phyloP scores from a whole-genome alignment of 805 yeast species.

The Komagataella kurtzmanii region DNA sequence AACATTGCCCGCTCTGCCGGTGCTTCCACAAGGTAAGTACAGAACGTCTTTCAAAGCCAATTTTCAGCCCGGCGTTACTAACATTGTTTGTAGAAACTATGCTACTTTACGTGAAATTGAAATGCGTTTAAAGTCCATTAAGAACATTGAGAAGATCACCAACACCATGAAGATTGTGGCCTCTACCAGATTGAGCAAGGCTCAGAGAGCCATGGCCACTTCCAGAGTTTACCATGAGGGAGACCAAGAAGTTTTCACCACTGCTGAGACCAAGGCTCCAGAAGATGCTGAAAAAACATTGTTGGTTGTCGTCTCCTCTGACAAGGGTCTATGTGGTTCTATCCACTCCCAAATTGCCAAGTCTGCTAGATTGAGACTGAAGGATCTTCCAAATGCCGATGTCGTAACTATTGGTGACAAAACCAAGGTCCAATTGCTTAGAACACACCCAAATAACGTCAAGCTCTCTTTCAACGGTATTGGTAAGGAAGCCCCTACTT shows the following conservation, averaged over 20 bases:
- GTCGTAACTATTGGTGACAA: conserved; percentile 91
- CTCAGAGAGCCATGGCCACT: conserved; percentile 86
- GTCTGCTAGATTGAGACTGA: conserved; percentile 60
- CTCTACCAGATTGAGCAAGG: conserved; percentile 89
- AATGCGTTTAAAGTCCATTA: conserved; percentile 93
- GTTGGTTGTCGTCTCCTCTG: conserved; percentile 83
- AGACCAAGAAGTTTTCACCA: conserved; percentile 64
- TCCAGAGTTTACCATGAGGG: conserved; percentile 77
- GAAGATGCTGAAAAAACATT: conserved; percentile 47
- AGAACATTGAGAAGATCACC: conserved; percentile 98
- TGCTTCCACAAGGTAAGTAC: conserved; percentile 33
- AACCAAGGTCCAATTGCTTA: conserved; percentile 73
- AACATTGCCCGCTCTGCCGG: conserved; percentile 34
- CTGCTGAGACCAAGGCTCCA: conserved; percentile 63
- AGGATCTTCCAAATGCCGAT: conserved; percentile 55
- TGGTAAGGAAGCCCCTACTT: conserved; percentile 96
- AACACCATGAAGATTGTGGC: conserved; percentile 99
- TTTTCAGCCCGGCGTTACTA: background rate
- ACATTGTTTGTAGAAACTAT: conserved; percentile 50
- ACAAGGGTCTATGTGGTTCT: conserved; percentile 98
- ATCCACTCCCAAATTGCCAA: conserved; percentile 93
- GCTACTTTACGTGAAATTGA: conserved; percentile 99
- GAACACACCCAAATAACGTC: conserved; percentile 63
- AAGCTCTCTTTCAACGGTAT: conserved; percentile 76
- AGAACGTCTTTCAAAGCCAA: background rate